Percentiles rank a stretch among this genome's conserved stretches.
phyloP scores from a whole-genome alignment of 2,329 filamentous ascomycete species.

The Ceratocystis eucalypticola region DNA sequence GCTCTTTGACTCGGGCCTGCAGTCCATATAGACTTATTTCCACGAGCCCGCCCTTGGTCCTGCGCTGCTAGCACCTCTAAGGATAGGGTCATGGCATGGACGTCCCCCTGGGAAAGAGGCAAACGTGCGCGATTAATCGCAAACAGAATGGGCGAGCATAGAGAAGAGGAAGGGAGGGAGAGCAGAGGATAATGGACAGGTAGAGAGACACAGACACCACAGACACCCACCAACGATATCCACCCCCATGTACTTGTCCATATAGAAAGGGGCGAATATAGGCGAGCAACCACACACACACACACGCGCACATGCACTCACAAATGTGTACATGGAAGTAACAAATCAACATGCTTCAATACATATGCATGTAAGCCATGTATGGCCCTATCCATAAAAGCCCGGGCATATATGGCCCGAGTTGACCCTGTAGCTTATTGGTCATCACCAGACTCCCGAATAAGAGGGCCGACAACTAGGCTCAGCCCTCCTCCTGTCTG shows the following conservation, averaged over 20 bases:
- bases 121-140: slow-evolving; percentile 1
- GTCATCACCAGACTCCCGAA: not conserved
- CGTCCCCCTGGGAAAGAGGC: not conserved
- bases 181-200: not conserved
- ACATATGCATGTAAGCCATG: not conserved
- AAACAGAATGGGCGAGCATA: not conserved
- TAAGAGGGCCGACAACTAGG: not conserved
- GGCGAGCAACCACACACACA: no score
- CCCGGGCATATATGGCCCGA: not conserved
- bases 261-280: not conserved
- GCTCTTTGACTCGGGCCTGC: not conserved
- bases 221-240: not conserved
- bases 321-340: no score
- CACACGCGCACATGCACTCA: no score
- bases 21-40: slow-evolving; percentile 3
- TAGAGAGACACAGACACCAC: not conserved
- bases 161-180: not conserved
- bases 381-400: not conserved
- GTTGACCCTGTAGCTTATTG: slow-evolving; percentile 1
- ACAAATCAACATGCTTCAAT: not conserved
- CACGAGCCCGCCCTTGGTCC: not conserved
- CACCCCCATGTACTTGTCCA: not conserved
- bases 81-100: not conserved
- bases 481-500: not conserved
- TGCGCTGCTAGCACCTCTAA: not conserved